A percentile compares a stretch with the other conserved stretches of the same genome.
Conservation (phyloP, 768 basidiomycete species). For the Hebeloma cylindrosporum region DNA sequence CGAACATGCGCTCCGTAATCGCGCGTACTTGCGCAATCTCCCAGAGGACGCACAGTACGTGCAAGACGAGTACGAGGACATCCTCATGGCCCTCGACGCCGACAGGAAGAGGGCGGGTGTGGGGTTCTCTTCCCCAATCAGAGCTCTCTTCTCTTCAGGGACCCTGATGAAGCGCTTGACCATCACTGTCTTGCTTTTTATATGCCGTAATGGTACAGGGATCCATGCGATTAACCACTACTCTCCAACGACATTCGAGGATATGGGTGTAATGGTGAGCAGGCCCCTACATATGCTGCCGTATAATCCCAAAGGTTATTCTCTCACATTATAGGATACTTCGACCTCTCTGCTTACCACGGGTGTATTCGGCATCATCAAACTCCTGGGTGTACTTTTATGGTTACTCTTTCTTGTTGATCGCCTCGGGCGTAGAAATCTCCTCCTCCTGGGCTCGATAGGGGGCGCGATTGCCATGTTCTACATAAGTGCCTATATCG, state of each 20-base stretch:
- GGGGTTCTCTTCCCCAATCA: slow-evolving; percentile 30
- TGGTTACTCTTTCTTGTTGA: slow-evolving; percentile 45
- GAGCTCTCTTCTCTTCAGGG: slow-evolving; percentile 29
- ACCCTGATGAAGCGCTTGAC: slow-evolving; percentile 31
- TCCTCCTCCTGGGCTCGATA: slow-evolving; percentile 42
- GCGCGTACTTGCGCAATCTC: slow-evolving; percentile 33
- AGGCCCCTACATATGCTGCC: slow-evolving; percentile 31
- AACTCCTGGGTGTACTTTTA: slow-evolving; percentile 37
- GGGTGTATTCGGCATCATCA: slow-evolving; percentile 51
- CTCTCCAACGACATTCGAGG: slow-evolving; percentile 44
- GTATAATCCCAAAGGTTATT: neutral
- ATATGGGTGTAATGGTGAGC: slow-evolving; percentile 43
- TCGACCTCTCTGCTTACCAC: slow-evolving; percentile 28
- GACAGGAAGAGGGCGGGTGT: slow-evolving; percentile 33
- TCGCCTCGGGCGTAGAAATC: slow-evolving; percentile 38
- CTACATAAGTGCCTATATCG: slow-evolving; percentile 46
- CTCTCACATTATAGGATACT: neutral
- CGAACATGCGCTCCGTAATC: slow-evolving; percentile 30
- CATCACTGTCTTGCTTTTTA: slow-evolving; percentile 39
- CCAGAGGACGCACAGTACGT: slow-evolving; percentile 30
- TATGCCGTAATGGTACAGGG: slow-evolving; percentile 47
- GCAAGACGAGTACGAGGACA: slow-evolving; percentile 31
- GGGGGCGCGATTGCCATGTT: slow-evolving; percentile 42
- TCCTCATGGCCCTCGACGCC: slow-evolving; percentile 31
- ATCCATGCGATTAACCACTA: slow-evolving; percentile 38